These are phyloP conservation scores for Pseudoperonospora humuli DNA, from an alignment of 352 stramenopile species.

Conservation along the genomic window DNA sequence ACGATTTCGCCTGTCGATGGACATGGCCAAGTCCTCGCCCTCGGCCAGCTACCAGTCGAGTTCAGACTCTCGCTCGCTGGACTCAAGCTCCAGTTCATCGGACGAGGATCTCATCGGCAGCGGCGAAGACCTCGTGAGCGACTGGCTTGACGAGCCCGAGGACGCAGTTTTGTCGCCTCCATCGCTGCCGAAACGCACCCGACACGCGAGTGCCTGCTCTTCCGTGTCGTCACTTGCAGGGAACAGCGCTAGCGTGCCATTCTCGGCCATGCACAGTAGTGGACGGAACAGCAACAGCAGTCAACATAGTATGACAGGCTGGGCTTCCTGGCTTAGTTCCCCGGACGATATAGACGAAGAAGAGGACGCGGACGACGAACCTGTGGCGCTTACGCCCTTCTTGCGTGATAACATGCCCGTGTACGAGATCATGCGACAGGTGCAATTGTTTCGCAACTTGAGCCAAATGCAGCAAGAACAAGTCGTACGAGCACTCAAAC, in stretches of 20 bases:
- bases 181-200: conserved; percentile 16
- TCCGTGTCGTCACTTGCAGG: conserved; percentile 43
- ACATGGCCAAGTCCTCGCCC: conserved; percentile 20
- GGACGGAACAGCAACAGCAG: conserved; percentile 42
- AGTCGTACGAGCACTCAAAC: conserved; percentile 77
- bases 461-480: conserved; percentile 85
- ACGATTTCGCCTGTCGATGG: conserved; percentile 30
- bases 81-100: conserved; percentile 34
- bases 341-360: conserved; percentile 60
- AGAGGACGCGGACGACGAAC: conserved; percentile 57
- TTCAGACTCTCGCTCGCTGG: conserved; percentile 33
- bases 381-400: conserved; percentile 60
- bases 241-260: conserved; percentile 23
- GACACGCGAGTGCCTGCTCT: conserved; percentile 41
- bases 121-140: conserved; percentile 51
- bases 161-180: conserved; percentile 51
- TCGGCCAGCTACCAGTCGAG: conserved; percentile 23
- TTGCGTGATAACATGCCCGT: conserved; percentile 79
- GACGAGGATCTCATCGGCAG: conserved; percentile 34
- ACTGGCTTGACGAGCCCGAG: conserved; percentile 72
- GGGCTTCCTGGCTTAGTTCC: conserved; percentile 60
- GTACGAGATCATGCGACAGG: conserved; percentile 85
- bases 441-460: conserved; percentile 82
- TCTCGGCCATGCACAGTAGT: conserved; percentile 30
- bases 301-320: conserved; percentile 49